Evolutionary conservation across 2,329 filamentous ascomycete species (phyloP), one percentile per base, ranked within the genome.

Genomic region (Aspergillus felis): DNA sequence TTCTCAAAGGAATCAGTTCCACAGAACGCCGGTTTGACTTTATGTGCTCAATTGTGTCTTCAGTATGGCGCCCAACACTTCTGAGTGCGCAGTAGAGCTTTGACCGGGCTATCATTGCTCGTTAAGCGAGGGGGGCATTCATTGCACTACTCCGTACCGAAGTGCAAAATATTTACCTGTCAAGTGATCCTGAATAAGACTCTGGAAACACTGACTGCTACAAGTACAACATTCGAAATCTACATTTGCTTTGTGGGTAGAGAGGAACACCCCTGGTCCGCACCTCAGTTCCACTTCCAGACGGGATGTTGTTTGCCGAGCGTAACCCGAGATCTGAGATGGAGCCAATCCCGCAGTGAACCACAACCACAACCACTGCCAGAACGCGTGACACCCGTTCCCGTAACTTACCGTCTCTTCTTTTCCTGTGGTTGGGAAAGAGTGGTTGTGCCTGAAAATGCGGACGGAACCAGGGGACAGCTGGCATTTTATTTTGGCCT

Each of bases 401-500:
- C 60, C 56, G 60, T 55, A 58, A 57, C 54, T 57, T 58, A 57
- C 59, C 55, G 49, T 51, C 14, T 22, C 51, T 58, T 53, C 50
- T 14, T 24, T 46, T 25, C 56, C 60, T 54, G 48, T 60, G 58
- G 57, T 35, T 55, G 38, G 29, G 10, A 51, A 22, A 51, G 32
- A 38, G 53, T 35, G 52, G 55, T 32, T 46, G 55, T 56, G 35
- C 55, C 55, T 59, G 53, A 52, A 51, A 32, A 41, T 22, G 42
- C 20, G 24, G 51, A 29, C 27, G 53, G 35, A 55, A 55, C 57
- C 55, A 59, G 48, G 57, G 58, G 57, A 60, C 52, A 52, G 50
- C 52, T 52, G 53, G 49, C 52, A 42, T 28, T 32, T 50, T 55
- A 50, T 50, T 27, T 25, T 47, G 22, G 44, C 44, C 44, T 27